A percentile compares a stretch with the other conserved stretches of the same genome.
phyloP scores from a whole-genome alignment of 352 stramenopile species.

The Phytopythium litorale region DNA sequence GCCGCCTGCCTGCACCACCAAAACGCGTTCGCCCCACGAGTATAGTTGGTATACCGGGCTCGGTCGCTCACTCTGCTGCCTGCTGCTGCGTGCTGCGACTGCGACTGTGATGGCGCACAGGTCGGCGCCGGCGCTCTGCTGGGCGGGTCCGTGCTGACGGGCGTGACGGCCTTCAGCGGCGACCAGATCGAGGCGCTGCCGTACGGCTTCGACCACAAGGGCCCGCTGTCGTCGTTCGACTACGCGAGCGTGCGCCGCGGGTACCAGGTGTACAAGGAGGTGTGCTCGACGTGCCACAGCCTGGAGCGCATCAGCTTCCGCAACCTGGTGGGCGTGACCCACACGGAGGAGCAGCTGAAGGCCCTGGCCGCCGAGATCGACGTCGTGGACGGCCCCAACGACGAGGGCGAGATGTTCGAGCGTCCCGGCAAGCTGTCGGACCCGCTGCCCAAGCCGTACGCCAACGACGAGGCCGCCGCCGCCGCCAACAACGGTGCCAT shows the following conservation, averaged over 20 bases:
- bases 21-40: slow-evolving; percentile 26
- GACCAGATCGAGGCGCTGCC: slow-evolving; percentile 84
- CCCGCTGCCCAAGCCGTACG: slow-evolving; percentile 94
- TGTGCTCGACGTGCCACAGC: slow-evolving; percentile 97
- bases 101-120: slow-evolving; percentile 14
- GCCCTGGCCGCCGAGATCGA: slow-evolving; percentile 93
- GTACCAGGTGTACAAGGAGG: slow-evolving; percentile 99
- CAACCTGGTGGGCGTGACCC: slow-evolving; percentile 97
- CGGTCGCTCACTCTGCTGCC: too few relatives aligned
- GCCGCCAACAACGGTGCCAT: slow-evolving; percentile 97
- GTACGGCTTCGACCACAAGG: slow-evolving; percentile 89
- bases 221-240: slow-evolving; percentile 86
- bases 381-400: slow-evolving; percentile 96
- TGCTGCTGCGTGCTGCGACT: background rate
- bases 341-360: slow-evolving; percentile 92
- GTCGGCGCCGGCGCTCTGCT: slow-evolving; percentile 64
- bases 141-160: slow-evolving; percentile 72
- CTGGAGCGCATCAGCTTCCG: slow-evolving; percentile 97
- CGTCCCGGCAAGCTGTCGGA: slow-evolving; percentile 97
- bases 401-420: slow-evolving; percentile 99
- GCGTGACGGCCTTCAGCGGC: slow-evolving; percentile 78
- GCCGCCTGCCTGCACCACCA: slow-evolving; percentile 47
- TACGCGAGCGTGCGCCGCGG: slow-evolving; percentile 94
- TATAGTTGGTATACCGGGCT: background rate
- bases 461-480: slow-evolving; percentile 96